phyloP scores from a whole-genome alignment of 192 early-diverging fungal species.

The Linnemannia hyalina region DNA sequence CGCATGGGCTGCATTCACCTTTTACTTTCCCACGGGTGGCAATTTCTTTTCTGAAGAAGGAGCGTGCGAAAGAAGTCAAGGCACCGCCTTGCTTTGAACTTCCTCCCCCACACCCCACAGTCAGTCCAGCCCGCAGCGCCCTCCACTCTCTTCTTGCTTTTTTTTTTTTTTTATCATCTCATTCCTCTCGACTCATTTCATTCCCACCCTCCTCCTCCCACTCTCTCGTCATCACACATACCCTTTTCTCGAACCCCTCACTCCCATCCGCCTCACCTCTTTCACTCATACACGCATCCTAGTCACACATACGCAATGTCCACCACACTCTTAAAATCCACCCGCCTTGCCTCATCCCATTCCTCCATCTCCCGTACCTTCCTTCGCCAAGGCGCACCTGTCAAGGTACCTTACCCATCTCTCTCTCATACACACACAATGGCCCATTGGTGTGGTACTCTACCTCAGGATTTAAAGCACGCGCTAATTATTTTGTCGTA shows the following conservation, averaged over 20 bases:
- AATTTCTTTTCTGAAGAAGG: background rate
- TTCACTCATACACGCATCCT: background rate
- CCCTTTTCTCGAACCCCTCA: background rate
- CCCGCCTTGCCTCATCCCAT: constrained; percentile 16
- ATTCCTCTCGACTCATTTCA: too few species aligned
- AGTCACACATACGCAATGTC: constrained; percentile 7
- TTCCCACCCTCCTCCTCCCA: too few species aligned
- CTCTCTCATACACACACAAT: background rate
- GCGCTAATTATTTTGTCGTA: background rate
- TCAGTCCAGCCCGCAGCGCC: too few species aligned
- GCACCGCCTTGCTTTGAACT: background rate
- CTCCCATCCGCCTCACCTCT: background rate
- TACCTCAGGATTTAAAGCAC: too few species aligned
- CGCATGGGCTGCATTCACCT: background rate
- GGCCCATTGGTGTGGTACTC: too few species aligned
- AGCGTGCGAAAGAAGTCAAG: background rate
- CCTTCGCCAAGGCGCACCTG: constrained; percentile 11
- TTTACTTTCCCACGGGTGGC: constrained; percentile 4
- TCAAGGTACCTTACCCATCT: constrained; percentile 7
- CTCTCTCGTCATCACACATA: background rate
- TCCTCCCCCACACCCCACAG: background rate
- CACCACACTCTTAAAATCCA: constrained; percentile 9
- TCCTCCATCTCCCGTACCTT: background rate
- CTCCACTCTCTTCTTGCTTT: too few species aligned
- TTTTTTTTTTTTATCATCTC: too few species aligned